Percentiles rank a stretch among this genome's conserved stretches.
phyloP scores from a whole-genome alignment of 2,329 filamentous ascomycete species.

The Neonectria hederae region DNA sequence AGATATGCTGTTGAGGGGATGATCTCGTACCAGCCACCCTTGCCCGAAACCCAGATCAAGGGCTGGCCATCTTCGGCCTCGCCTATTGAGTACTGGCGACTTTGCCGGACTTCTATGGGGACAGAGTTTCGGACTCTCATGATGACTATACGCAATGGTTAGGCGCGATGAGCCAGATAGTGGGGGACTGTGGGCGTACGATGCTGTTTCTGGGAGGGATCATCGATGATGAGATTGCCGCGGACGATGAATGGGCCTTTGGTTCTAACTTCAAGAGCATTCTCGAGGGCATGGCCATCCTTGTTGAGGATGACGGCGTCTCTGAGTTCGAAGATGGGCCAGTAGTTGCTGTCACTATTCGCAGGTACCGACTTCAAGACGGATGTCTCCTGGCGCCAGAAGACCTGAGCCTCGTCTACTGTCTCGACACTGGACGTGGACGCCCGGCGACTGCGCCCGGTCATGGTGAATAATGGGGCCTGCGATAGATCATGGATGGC shows the following conservation, averaged over 20 bases:
- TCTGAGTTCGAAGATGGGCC: conserved; percentile 69
- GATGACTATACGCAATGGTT: conserved; percentile 42
- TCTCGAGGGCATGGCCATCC: conserved; percentile 64
- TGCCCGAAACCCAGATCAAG: conserved; percentile 68
- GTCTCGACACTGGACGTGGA: conserved; percentile 59
- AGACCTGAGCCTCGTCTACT: conserved; percentile 49
- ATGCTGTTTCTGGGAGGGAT: conserved; percentile 48
- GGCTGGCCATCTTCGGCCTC: conserved; percentile 59
- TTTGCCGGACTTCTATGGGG: conserved; percentile 64
- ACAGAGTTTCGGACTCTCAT: conserved; percentile 44
- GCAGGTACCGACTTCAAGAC: conserved; percentile 45
- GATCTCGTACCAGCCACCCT: conserved; percentile 75
- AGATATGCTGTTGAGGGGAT: conserved; percentile 66
- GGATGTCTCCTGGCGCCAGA: conserved; percentile 48
- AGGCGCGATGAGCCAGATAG: conserved; percentile 13
- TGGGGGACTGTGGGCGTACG: conserved; percentile 47
- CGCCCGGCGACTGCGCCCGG: conserved; percentile 51
- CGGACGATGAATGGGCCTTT: conserved; percentile 70
- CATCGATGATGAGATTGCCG: conserved; percentile 65
- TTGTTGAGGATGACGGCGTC: conserved; percentile 68
- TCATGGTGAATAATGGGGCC: conserved; percentile 48
- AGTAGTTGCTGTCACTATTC: conserved; percentile 56
- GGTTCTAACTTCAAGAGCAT: conserved; percentile 67
- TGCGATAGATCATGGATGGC: conserved; percentile 28
- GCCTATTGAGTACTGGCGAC: conserved; percentile 63